Evolutionary conservation across 2,329 filamentous ascomycete genomes (phyloP), one percentile per base, ranked within the genome.

Genomic region (Tolypocladium inflatum): DNA sequence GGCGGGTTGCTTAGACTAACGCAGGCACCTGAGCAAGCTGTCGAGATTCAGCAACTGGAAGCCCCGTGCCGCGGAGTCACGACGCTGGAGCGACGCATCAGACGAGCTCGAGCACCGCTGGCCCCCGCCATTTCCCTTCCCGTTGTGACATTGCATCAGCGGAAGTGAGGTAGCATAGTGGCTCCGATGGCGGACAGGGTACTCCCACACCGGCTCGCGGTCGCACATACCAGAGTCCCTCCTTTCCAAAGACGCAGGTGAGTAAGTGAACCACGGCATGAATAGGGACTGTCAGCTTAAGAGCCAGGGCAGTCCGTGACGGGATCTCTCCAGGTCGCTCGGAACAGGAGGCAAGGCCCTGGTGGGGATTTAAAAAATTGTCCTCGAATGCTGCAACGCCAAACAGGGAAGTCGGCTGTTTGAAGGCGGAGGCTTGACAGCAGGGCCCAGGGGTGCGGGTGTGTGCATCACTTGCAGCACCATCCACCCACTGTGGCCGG

Each of bases 341-440:
- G 5, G 45, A 33, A 50, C 9, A 23, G 37, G 6, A 19, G 3
- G 30, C 33, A 10, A 54, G 19, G 21, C 2, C 23, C 23, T 7
- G 19, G 23, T 17, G 10, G 35, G 13, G 41, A 5, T 19, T 17
- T 30, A 30, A 30, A 33, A n/a, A 48, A 54, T 33, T 10, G n/a
- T 19, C 38, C 21, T 55, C 48, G 45, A 39, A 21, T 26, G 45
- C 39, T 35, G 54, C 54, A 45, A 21, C n/a, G 26, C 26, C 43
- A 54, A 42, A 56, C 38, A 30, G 19, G 38, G n/a, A 50, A 54
- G 30, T 54, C 48, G 50, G 50, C 48, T 56, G 57, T 59, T 59
- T 56, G 57, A 56, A 42, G 39, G 55, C 54, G 41, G 54, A 53
- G 38, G 37, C 21, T 59, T 59, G 50, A 54, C 54, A 54, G 54